These are phyloP conservation scores for Melaleuca alternifolia DNA, from an alignment of 345 rosid genomes.

Conservation along the genomic window DNA sequence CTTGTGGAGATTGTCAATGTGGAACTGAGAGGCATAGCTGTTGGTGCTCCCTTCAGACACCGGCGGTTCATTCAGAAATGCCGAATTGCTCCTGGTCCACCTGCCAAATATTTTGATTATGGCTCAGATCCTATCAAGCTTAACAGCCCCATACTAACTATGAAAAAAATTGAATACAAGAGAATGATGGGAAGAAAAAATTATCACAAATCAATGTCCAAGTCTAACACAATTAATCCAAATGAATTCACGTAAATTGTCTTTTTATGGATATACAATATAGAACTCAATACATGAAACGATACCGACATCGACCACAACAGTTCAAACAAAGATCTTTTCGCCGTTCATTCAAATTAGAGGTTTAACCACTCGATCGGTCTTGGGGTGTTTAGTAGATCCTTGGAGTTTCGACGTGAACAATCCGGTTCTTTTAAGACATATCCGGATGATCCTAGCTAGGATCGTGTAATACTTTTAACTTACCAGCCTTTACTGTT, in stretches of 20 bases:
- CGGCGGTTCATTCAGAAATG: slow-evolving; percentile 75
- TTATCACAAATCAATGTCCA: neutral
- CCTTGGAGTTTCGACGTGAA: neutral
- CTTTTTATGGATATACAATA: neutral
- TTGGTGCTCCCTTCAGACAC: slow-evolving; percentile 35
- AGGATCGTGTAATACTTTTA: no score
- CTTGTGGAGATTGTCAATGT: slow-evolving; percentile 30
- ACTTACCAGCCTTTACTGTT: slow-evolving; percentile 47
- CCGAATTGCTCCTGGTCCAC: slow-evolving; percentile 84
- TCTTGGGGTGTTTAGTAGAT: neutral
- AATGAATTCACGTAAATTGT: neutral
- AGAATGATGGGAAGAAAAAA: neutral
- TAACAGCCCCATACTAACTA: neutral
- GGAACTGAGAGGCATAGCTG: slow-evolving; percentile 48
- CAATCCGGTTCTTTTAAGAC: neutral
- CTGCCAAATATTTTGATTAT: slow-evolving; percentile 6
- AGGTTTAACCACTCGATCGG: neutral
- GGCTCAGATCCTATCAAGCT: neutral
- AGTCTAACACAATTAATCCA: neutral
- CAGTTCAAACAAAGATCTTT: neutral
- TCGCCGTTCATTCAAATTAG: neutral
- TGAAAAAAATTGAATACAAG: no score
- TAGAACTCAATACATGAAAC: neutral
- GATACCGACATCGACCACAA: neutral
- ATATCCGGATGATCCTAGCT: neutral